Base-by-base conservation (phyloP, 176 grass and related monocot species). In the Oropetium thomaeum region DNA sequence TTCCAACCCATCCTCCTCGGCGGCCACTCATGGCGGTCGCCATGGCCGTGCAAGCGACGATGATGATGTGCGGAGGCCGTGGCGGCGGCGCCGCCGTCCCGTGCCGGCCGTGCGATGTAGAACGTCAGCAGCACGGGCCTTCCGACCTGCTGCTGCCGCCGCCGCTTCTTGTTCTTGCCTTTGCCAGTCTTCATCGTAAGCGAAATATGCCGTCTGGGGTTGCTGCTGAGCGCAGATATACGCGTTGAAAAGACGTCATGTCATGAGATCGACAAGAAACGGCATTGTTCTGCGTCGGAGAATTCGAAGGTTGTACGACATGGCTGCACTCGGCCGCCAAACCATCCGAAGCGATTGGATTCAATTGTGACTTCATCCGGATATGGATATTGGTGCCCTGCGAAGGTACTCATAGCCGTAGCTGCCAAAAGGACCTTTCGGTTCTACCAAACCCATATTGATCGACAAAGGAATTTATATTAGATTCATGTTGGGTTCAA, bases 61-160 rank as follows among this genome's bases (percentile, higher is more conserved):
- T 53, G 5, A 0, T 13, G 4, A 3, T 58, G 53, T 1, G 55
- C 30, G 0, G 54, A 31, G 25, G 26, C 33, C 3, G 26, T 29
- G 4, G 39, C 12, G 0, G 10, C 58, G 1, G 6, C 73, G 25
- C 42, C 65, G 44, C 15, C 34, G 10, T 19, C 34, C 20, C 57
- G 70, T 41, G 25, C 30, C 1, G 67, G 67, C 16, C 25, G 26
- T 2, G 35, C 10, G 33, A 78, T 74, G 47, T 78, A 78, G 58
- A 78, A 71, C 12, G 82, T 65, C 67, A 84, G 28, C 7, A 71
- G 74, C n/a, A 78, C 82, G 35, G 34, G 34, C 74, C 20, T 78
- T 37, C 49, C 62, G 15, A 13, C 49, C 30, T 39, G 3, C 74
- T 71, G 74, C 58, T 39, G 70, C 37, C 5, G 31, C 59, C 55